These are phyloP conservation scores for Ceratocystis destructans DNA, from an alignment of 2,329 filamentous ascomycete genomes.

Conservation along the genomic window DNA sequence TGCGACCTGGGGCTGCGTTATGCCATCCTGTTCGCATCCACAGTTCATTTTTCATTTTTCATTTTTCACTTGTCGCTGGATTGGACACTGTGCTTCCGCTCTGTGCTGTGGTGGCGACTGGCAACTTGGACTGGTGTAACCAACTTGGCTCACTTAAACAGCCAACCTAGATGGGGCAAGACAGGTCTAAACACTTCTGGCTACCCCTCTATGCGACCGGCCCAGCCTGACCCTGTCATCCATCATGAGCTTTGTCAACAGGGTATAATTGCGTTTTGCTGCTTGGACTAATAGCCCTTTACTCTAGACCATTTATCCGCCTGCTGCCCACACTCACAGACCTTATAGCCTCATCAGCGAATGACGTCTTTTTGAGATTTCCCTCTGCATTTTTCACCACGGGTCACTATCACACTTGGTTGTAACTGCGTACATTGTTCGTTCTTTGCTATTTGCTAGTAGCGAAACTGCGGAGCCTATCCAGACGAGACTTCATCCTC, in stretches of 20 bases:
- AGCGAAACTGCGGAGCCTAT: background rate
- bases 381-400: background rate
- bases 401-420: background rate
- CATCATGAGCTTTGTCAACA: background rate
- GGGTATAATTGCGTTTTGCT: background rate
- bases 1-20: background rate
- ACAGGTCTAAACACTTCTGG: background rate
- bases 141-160: background rate
- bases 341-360: background rate
- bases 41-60: too few relatives aligned
- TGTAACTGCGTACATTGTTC: background rate
- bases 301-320: background rate
- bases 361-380: background rate
- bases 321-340: background rate
- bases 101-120: background rate
- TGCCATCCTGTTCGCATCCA: background rate
- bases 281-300: background rate
- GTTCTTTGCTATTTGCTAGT: background rate
- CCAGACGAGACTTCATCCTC: background rate
- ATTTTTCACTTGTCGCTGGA: background rate
- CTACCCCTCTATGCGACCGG: background rate
- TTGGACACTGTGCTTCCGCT: background rate
- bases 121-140: conserved; percentile 3
- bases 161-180: background rate
- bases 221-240: background rate